phyloP scores from a whole-genome alignment of 768 basidiomycete species.

The Royoungia palumana region DNA sequence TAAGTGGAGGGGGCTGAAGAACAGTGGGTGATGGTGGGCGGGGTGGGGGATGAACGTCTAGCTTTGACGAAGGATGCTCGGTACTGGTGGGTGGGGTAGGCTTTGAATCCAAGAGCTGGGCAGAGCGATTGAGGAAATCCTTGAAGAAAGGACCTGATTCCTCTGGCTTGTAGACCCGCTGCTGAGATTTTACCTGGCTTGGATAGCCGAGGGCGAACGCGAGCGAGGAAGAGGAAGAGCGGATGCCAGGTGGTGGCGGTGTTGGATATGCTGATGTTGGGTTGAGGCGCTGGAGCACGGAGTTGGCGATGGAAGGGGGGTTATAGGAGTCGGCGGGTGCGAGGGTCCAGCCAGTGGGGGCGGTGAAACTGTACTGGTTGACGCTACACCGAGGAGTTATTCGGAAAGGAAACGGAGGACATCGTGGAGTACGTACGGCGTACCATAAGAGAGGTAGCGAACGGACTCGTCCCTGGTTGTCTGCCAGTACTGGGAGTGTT shows the following conservation, averaged over 20 bases:
- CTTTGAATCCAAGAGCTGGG: slow-evolving; percentile 43
- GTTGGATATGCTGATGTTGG: slow-evolving; percentile 70
- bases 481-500: slow-evolving; percentile 63
- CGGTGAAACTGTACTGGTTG: slow-evolving; percentile 28
- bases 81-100: slow-evolving; percentile 13
- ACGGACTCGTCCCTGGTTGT: slow-evolving; percentile 57
- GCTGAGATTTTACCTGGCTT: slow-evolving; percentile 23
- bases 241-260: slow-evolving; percentile 61
- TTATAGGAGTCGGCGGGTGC: slow-evolving; percentile 47
- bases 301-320: slow-evolving; percentile 56
- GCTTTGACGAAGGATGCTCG: slow-evolving; percentile 15
- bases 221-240: slow-evolving; percentile 68
- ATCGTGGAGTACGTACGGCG: slow-evolving; percentile 44
- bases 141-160: slow-evolving; percentile 67
- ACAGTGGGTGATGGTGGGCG: slow-evolving; percentile 6
- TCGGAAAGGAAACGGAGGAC: background rate
- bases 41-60: slow-evolving; percentile 14
- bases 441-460: slow-evolving; percentile 52
- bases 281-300: slow-evolving; percentile 58
- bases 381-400: slow-evolving; percentile 16
- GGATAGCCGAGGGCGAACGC: slow-evolving; percentile 65
- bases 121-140: slow-evolving; percentile 47
- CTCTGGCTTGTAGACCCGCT: slow-evolving; percentile 43
- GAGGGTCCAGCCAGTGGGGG: slow-evolving; percentile 41
- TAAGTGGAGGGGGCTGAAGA: slow-evolving; percentile 31